Conservation (phyloP, 75 land plant species). For the Gnetum montanum region DNA sequence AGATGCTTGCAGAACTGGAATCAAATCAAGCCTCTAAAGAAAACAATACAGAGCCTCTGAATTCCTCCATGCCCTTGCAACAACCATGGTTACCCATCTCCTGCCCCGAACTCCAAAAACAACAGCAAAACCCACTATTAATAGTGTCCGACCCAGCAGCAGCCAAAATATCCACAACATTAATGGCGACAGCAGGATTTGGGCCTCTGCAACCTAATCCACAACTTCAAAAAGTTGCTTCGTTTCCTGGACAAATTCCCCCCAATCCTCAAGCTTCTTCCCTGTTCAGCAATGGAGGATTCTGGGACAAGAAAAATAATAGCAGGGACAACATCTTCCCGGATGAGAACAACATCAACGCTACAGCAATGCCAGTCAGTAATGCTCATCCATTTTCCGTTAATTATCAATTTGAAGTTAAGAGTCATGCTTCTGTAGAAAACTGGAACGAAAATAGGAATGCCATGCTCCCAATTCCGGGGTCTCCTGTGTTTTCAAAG, state of each 20-base stretch:
- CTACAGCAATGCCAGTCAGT: too few species aligned
- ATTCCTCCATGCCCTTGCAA: background rate
- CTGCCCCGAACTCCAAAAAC: conserved; percentile 45
- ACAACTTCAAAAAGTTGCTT: too few species aligned
- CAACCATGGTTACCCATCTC: conserved; percentile 21
- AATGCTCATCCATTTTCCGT: too few species aligned
- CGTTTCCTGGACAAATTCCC: too few species aligned
- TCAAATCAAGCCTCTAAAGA: conserved; percentile 40
- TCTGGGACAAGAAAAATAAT: too few species aligned
- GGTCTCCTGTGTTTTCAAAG: background rate
- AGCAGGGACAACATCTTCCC: too few species aligned
- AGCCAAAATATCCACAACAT: background rate
- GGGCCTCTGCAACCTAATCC: background rate
- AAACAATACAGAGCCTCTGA: conserved; percentile 30
- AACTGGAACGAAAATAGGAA: conserved; percentile 11
- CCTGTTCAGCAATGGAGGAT: too few species aligned
- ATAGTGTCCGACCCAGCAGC: conserved; percentile 13
- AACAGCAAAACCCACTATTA: background rate
- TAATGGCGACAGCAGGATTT: background rate
- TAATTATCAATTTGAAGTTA: too few species aligned
- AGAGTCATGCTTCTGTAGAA: background rate
- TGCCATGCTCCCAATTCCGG: background rate
- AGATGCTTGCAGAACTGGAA: conserved; percentile 87
- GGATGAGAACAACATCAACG: too few species aligned
- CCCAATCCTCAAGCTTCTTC: too few species aligned